A percentile compares a stretch with the other conserved stretches of the same genome.
These are phyloP conservation scores for Curvularia sp. DNA, from an alignment of 2,329 filamentous ascomycete species.

Conservation along the genomic window DNA sequence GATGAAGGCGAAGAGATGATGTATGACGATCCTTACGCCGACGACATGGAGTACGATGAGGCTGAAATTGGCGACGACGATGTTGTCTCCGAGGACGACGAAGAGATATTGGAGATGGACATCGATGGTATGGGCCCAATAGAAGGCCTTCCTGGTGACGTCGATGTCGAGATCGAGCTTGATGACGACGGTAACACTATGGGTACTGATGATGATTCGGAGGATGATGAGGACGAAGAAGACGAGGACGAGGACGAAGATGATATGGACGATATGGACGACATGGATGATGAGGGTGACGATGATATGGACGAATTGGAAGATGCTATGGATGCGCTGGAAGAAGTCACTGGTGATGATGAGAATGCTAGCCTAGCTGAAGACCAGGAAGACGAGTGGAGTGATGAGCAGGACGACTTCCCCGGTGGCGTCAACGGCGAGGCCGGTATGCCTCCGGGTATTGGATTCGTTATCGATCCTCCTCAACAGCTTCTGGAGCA, in stretches of 20 bases:
- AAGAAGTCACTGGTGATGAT: slow-evolving; percentile 58
- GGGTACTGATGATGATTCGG: slow-evolving; percentile 62
- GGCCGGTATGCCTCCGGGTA: slow-evolving; percentile 59
- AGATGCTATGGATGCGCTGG: slow-evolving; percentile 44
- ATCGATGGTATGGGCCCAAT: slow-evolving; percentile 79
- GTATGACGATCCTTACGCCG: slow-evolving; percentile 87
- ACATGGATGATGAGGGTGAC: slow-evolving; percentile 41
- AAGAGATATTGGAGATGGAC: slow-evolving; percentile 81
- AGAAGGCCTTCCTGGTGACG: slow-evolving; percentile 68
- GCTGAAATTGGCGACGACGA: slow-evolving; percentile 69
- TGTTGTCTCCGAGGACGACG: slow-evolving; percentile 88
- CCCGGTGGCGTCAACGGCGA: slow-evolving; percentile 57
- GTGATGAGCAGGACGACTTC: slow-evolving; percentile 59
- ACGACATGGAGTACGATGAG: slow-evolving; percentile 93
- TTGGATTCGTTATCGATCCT: slow-evolving; percentile 47
- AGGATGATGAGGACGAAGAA: slow-evolving; percentile 64
- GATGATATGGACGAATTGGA: slow-evolving; percentile 52
- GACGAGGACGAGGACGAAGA: slow-evolving; percentile 59
- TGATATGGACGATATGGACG: slow-evolving; percentile 57
- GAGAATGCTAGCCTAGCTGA: slow-evolving; percentile 56
- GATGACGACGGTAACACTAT: slow-evolving; percentile 69
- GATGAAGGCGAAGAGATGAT: slow-evolving; percentile 72
- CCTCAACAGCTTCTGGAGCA: slow-evolving; percentile 49
- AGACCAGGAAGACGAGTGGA: slow-evolving; percentile 51
- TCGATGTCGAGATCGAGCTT: slow-evolving; percentile 88